Conservation (phyloP, 306 rosid genomes). For the Cicer arietinum region DNA sequence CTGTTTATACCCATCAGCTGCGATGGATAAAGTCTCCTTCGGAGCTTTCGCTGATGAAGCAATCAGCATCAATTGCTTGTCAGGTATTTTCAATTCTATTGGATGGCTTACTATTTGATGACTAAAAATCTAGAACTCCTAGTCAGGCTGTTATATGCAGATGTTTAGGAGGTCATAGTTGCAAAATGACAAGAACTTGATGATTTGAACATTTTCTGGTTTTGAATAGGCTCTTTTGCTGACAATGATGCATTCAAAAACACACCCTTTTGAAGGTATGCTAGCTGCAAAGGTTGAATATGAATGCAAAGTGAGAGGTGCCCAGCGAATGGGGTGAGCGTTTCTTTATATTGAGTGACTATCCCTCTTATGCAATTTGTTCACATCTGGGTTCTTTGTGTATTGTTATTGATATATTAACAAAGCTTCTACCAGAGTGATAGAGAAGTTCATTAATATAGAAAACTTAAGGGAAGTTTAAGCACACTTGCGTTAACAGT, state of each 20-base stretch:
- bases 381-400: slow-evolving; percentile 1
- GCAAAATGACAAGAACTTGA: slow-evolving; percentile 19
- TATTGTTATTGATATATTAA: slow-evolving; percentile 20
- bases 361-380: slow-evolving; percentile 27
- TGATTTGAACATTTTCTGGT: slow-evolving; percentile 36
- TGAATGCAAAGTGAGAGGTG: slow-evolving; percentile 95
- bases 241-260: slow-evolving; percentile 85
- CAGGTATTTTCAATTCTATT: slow-evolving; percentile 64
- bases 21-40: slow-evolving; percentile 91
- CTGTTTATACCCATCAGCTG: slow-evolving; percentile 67
- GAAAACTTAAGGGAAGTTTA: slow-evolving; percentile 13
- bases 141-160: slow-evolving; percentile 34
- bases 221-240: slow-evolving; percentile 79
- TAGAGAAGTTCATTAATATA: slow-evolving; percentile 36
- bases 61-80: slow-evolving; percentile 90
- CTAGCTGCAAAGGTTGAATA: slow-evolving; percentile 90
- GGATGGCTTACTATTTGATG: slow-evolving; percentile 17
- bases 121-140: slow-evolving; percentile 14
- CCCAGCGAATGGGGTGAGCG: slow-evolving; percentile 91
- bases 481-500: slow-evolving; percentile 19
- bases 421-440: slow-evolving; percentile 29
- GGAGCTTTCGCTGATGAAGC: slow-evolving; percentile 86
- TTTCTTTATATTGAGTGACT: slow-evolving; percentile 41
- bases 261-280: slow-evolving; percentile 69
- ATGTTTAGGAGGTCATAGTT: slow-evolving; percentile 23